Evolutionary conservation across 495 filamentous ascomycete species (phyloP).

Genomic region (Trichocladium antarcticum): DNA sequence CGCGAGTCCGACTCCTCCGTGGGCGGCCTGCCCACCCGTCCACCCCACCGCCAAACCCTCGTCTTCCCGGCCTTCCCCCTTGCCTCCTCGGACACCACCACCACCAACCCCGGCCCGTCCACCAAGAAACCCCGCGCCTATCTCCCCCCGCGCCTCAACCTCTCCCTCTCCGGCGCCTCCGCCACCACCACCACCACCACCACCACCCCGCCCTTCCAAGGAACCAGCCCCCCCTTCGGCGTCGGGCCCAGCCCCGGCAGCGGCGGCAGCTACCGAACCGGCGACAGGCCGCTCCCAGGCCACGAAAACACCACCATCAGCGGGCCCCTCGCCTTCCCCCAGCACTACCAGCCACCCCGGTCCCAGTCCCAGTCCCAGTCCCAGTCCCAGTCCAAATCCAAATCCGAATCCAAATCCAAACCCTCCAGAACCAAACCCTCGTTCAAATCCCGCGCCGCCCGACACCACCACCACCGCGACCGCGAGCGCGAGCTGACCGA

Average conservation of each 20-base stretch:
- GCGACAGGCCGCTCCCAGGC: constrained; percentile 10
- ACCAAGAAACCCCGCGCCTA: neutral
- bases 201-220: neutral
- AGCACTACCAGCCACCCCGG: constrained; percentile 4
- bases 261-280: neutral
- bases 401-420: neutral
- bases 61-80: neutral
- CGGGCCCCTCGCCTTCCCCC: constrained; percentile 20
- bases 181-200: neutral
- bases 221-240: constrained; percentile 4
- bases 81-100: neutral
- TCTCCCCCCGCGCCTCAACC: constrained; percentile 3
- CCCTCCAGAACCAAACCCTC: neutral
- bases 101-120: too few relatives aligned
- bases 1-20: neutral
- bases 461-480: neutral
- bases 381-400: neutral
- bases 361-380: neutral
- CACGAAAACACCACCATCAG: constrained; percentile 15
- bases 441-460: neutral
- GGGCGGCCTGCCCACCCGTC: neutral
- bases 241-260: neutral
- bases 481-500: neutral
- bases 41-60: neutral
- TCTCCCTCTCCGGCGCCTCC: too few relatives aligned